Conservation (phyloP, 2,329 filamentous ascomycete genomes). For the Trichoderma harzianum region DNA sequence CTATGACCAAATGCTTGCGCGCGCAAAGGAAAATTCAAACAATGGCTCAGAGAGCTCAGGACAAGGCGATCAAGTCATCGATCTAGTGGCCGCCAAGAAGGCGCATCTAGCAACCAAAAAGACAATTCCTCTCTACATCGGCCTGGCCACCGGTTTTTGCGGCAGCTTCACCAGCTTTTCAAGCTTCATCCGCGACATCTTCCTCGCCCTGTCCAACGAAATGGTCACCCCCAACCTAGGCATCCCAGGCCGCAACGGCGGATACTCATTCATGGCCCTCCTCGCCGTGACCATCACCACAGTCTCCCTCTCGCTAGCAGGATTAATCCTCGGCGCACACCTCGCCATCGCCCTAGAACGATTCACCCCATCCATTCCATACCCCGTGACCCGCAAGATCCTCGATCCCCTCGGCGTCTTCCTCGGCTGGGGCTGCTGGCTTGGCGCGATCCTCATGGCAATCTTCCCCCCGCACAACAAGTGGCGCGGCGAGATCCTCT, state of each 20-base stretch:
- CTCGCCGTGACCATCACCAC: conserved; percentile 72
- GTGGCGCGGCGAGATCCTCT: conserved; percentile 74
- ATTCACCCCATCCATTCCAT: conserved; percentile 59
- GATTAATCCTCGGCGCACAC: conserved; percentile 70
- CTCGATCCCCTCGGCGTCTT: conserved; percentile 63
- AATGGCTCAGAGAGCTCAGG: conserved; percentile 29
- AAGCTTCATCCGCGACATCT: conserved; percentile 75
- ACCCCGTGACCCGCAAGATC: conserved; percentile 51
- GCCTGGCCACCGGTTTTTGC: conserved; percentile 81
- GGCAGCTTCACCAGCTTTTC: conserved; percentile 91
- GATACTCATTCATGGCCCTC: conserved; percentile 80
- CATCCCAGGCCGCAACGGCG: conserved; percentile 56
- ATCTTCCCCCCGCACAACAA: conserved; percentile 67
- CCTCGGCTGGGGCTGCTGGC: conserved; percentile 71
- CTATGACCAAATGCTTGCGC: conserved; percentile 37
- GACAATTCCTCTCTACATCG: conserved; percentile 83
- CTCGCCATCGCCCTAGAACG: conserved; percentile 61
- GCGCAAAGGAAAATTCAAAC: conserved; percentile 27
- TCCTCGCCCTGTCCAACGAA: conserved; percentile 75
- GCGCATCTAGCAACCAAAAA: conserved; percentile 68
- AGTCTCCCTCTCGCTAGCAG: conserved; percentile 65
- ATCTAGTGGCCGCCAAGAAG: conserved; percentile 49
- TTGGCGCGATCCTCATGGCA: conserved; percentile 69
- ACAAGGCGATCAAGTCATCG: conserved; percentile 25
- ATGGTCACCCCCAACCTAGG: conserved; percentile 44